Percentiles rank a stretch among this genome's conserved stretches.
These are phyloP conservation scores for Hypomontagnella submonticulosa DNA, from an alignment of 495 filamentous ascomycete genomes.

Conservation along the genomic window DNA sequence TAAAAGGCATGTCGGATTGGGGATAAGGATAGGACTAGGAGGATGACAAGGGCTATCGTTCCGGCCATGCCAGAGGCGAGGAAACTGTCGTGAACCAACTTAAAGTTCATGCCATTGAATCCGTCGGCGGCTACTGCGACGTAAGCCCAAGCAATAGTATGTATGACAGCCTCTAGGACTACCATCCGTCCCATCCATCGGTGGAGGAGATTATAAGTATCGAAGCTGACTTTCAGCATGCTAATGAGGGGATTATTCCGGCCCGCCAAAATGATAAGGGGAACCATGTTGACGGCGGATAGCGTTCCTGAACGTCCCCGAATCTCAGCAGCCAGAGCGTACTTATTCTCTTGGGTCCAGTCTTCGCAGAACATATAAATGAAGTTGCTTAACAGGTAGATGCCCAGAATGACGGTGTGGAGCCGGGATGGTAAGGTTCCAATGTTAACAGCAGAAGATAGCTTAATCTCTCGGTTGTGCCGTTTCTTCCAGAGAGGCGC, in stretches of 20 bases:
- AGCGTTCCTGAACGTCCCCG: constrained; percentile 81
- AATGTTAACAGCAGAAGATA: constrained; percentile 81
- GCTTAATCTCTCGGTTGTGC: constrained; percentile 85
- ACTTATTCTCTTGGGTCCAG: constrained; percentile 62
- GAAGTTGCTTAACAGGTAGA: constrained; percentile 72
- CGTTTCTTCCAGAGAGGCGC: constrained; percentile 84
- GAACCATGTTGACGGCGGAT: constrained; percentile 82
- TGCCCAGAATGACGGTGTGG: constrained; percentile 75
- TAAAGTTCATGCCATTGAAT: constrained; percentile 66
- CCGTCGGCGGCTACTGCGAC: constrained; percentile 73
- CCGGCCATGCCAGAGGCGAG: constrained; percentile 63
- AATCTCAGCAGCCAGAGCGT: constrained; percentile 67
- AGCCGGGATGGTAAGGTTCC: constrained; percentile 88
- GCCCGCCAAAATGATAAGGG: constrained; percentile 79
- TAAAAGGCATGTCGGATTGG: constrained; percentile 93
- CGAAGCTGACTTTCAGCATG: constrained; percentile 81
- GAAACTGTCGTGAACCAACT: constrained; percentile 64
- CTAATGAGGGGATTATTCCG: constrained; percentile 85
- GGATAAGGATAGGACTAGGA: constrained; percentile 73
- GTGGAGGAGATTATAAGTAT: constrained; percentile 89
- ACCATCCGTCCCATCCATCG: constrained; percentile 88
- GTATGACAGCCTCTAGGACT: constrained; percentile 73
- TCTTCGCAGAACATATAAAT: constrained; percentile 72
- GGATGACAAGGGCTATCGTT: constrained; percentile 65
- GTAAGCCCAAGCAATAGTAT: constrained; percentile 77